These are phyloP conservation scores for Linnemannia zychae DNA, from an alignment of 192 early-diverging fungal species.

Conservation along the genomic window DNA sequence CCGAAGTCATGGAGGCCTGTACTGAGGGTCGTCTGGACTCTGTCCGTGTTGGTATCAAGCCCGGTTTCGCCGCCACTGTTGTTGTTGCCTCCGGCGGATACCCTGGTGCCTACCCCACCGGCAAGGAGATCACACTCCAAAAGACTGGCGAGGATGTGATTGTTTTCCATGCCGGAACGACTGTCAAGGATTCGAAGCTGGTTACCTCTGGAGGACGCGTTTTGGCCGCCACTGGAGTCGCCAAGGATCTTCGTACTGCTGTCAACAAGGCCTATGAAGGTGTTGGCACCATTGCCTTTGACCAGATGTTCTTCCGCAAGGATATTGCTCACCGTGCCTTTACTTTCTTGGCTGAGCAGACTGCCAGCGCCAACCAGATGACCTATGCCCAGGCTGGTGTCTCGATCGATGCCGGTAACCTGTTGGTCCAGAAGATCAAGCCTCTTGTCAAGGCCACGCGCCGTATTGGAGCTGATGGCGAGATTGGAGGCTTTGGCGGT, in stretches of 20 bases:
- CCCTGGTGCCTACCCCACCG: conserved; percentile 90
- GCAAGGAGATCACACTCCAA: conserved; percentile 77
- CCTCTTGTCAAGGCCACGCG: conserved; percentile 93
- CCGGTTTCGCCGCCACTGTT: conserved; percentile 90
- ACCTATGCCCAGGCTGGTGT: conserved; percentile 98
- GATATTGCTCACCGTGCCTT: conserved; percentile 91
- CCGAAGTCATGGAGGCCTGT: conserved; percentile 89
- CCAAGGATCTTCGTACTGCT: conserved; percentile 78
- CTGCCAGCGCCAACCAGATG: conserved; percentile 60
- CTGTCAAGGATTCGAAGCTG: conserved; percentile 66
- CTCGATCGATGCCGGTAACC: conserved; percentile 95
- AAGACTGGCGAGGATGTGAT: conserved; percentile 56
- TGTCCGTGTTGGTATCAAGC: conserved; percentile 79
- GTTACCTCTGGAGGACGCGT: conserved; percentile 96
- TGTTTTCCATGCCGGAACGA: conserved; percentile 97
- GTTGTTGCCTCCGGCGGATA: conserved; percentile 95
- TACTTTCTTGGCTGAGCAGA: conserved; percentile 50
- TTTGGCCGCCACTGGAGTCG: conserved; percentile 90
- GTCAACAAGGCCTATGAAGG: conserved; percentile 83
- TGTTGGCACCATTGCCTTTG: conserved; percentile 81
- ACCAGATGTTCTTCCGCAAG: conserved; percentile 88
- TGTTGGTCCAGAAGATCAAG: conserved; percentile 96
- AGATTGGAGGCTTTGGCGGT: conserved; percentile 99
- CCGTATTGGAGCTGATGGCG: conserved; percentile 94
- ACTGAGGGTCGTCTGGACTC: conserved; percentile 93